These are phyloP conservation scores for Microthyrium microscopicum DNA, from an alignment of 2,329 filamentous ascomycete genomes.

Conservation along the genomic window DNA sequence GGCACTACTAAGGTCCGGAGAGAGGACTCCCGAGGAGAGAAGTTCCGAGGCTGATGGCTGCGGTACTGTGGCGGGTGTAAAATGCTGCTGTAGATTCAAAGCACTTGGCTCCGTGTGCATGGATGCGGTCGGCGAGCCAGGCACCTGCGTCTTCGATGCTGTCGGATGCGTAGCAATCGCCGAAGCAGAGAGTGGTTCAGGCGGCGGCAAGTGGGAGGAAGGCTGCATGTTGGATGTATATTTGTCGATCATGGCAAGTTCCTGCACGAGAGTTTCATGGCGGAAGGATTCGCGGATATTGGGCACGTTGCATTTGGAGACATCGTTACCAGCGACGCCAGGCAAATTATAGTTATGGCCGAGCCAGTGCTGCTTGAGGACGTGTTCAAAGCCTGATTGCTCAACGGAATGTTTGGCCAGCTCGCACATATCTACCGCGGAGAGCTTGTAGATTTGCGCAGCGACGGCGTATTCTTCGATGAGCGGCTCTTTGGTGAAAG, in stretches of 20 bases:
- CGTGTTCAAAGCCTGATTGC: constrained; percentile 83
- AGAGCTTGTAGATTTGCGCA: constrained; percentile 96
- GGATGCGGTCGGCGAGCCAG: constrained; percentile 24
- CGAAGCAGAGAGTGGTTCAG: constrained; percentile 10
- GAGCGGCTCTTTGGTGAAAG: constrained; percentile 92
- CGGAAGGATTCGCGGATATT: constrained; percentile 83
- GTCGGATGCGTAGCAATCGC: constrained; percentile 14
- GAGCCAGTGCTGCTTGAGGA: constrained; percentile 83
- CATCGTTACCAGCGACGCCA: constrained; percentile 72
- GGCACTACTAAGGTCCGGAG: too few species aligned
- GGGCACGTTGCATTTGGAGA: constrained; percentile 92
- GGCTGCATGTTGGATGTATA: neutral
- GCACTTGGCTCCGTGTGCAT: constrained; percentile 24
- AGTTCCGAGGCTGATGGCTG: constrained; percentile 11
- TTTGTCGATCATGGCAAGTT: constrained; percentile 59
- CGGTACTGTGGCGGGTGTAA: constrained; percentile 1
- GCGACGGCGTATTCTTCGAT: constrained; percentile 98
- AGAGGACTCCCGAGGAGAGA: constrained; percentile 10
- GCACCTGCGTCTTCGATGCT: constrained; percentile 1
- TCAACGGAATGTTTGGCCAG: constrained; percentile 88
- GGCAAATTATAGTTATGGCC: constrained; percentile 61
- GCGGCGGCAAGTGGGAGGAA: neutral
- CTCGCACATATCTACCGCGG: constrained; percentile 96
- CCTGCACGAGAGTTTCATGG: constrained; percentile 69
- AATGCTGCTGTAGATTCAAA: constrained; percentile 15